Base-by-base conservation (phyloP, 768 basidiomycete species). In the Leccinum boreale region DNA sequence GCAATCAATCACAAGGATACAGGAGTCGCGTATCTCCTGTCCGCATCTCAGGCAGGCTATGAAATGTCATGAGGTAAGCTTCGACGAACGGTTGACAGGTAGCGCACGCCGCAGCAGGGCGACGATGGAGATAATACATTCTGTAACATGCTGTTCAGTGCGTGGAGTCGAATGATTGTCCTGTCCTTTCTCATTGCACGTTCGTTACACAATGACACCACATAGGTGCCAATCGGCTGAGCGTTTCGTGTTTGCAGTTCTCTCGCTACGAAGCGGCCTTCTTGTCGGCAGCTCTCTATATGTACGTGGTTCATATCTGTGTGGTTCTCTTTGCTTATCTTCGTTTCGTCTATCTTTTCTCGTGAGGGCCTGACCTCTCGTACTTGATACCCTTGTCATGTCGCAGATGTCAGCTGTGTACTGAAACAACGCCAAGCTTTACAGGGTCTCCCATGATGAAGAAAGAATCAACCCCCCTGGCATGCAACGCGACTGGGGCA, bases 401-500 rank as follows among this genome's bases (percentile, higher is more conserved):
- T 53, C 66, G 21, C 60, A 62, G 11, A 61, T 78, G 24, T 66
- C 69, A 19, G 78, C 89, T 59, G 58, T 85, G 14, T 87, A 89
- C 62, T 90, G 84, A 75, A 89, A 89, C 73, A 87, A 90, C 68
- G 88, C 87, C 24, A 75, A 21, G 24, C 83, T 85, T 23, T 90
- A 92, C 72, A 90, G 86, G 66, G 65, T 85, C 21, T 73, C 75
- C 3, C 73, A 67, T 9, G 76, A 80, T 4, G 60, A 69, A 4
- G 82, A 83, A 48, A 88, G 85, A 21, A 87, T 94, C 62, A 86
- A 90, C 72, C 89, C 92, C 92, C 21, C 86, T 53, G 45, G 79
- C 60, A 72, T 89, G 21, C 79, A 88, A 50, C 74, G 77, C 52
- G 67, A 73, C 45, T 91, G 87, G 87, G 63, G 19, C 12, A 10